Conservation (phyloP, 179 eudicot species). For the Spergularia azorica region DNA sequence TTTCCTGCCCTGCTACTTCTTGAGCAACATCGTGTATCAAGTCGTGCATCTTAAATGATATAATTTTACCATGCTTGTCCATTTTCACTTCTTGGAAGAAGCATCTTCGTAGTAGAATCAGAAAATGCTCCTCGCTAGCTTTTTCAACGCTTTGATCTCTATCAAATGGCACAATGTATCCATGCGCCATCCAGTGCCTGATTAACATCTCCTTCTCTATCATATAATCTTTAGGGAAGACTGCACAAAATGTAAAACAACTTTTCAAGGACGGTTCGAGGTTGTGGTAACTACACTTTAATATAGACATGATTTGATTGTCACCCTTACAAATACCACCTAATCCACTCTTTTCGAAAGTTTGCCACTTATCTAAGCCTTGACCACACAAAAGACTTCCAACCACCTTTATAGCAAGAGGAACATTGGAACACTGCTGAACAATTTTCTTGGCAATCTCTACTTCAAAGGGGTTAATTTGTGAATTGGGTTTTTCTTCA, state of each 20-base stretch:
- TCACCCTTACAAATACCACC: no score
- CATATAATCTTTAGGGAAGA: constrained; percentile 1
- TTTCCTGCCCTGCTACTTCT: constrained; percentile 7
- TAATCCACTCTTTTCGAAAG: background rate
- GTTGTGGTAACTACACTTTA: constrained; percentile 9
- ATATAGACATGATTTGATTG: background rate
- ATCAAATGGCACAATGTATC: constrained; percentile 1
- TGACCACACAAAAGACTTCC: constrained; percentile 19
- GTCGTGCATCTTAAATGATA: constrained; percentile 34
- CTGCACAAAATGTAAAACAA: constrained; percentile 16
- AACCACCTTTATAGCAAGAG: constrained; percentile 28
- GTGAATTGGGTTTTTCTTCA: background rate
- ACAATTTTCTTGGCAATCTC: background rate
- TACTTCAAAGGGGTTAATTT: background rate
- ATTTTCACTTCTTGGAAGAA: constrained; percentile 13
- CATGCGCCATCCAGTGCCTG: constrained; percentile 20
- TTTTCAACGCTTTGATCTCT: no score
- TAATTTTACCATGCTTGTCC: background rate
- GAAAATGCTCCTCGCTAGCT: constrained; percentile 14
- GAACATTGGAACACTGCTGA: constrained; percentile 26
- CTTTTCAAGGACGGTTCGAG: background rate
- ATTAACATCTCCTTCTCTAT: background rate
- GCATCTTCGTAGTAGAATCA: constrained; percentile 13
- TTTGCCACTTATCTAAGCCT: background rate
- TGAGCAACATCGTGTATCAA: constrained; percentile 28